A percentile compares a stretch with the other conserved stretches of the same genome.
These are phyloP conservation scores for Coniosporium tulheliwenetii DNA, from an alignment of 2,329 filamentous ascomycete species.

Conservation along the genomic window DNA sequence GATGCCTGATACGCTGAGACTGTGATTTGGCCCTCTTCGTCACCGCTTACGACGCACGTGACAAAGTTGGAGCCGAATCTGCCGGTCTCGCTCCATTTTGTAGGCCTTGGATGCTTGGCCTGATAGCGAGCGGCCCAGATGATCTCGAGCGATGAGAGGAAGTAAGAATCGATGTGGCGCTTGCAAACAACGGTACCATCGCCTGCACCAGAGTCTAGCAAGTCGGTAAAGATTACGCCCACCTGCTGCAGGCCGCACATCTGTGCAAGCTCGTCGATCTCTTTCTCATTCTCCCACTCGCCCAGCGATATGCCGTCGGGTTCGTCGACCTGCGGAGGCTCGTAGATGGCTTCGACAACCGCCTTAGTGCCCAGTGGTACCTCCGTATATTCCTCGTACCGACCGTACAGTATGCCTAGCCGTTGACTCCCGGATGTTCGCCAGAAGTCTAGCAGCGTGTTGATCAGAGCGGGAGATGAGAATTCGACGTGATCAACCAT, in stretches of 20 bases:
- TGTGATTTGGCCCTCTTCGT: conserved; percentile 73
- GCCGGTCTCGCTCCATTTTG: conserved; percentile 94
- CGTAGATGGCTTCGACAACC: conserved; percentile 92
- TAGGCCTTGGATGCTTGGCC: conserved; percentile 72
- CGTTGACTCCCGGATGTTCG: conserved; percentile 70
- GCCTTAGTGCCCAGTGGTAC: conserved; percentile 91
- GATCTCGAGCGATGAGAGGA: conserved; percentile 81
- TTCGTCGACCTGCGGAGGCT: conserved; percentile 83
- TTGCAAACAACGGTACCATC: conserved; percentile 88
- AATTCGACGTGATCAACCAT: conserved; percentile 99
- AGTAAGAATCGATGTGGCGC: conserved; percentile 89
- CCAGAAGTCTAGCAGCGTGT: conserved; percentile 87
- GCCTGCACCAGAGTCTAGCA: conserved; percentile 64
- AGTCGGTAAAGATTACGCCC: conserved; percentile 88
- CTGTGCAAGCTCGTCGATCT: conserved; percentile 64
- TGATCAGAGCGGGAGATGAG: conserved; percentile 66
- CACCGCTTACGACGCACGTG: conserved; percentile 88
- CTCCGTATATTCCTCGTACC: conserved; percentile 78
- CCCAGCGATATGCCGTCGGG: conserved; percentile 73
- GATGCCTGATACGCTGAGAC: conserved; percentile 91
- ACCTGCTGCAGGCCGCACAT: conserved; percentile 77
- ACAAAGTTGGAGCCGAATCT: conserved; percentile 93
- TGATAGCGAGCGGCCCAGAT: conserved; percentile 79
- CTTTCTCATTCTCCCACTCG: conserved; percentile 71
- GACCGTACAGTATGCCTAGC: conserved; percentile 79